These are phyloP conservation scores for Epichloe sylvatica DNA, from an alignment of 2,329 filamentous ascomycete genomes.

Conservation along the genomic window DNA sequence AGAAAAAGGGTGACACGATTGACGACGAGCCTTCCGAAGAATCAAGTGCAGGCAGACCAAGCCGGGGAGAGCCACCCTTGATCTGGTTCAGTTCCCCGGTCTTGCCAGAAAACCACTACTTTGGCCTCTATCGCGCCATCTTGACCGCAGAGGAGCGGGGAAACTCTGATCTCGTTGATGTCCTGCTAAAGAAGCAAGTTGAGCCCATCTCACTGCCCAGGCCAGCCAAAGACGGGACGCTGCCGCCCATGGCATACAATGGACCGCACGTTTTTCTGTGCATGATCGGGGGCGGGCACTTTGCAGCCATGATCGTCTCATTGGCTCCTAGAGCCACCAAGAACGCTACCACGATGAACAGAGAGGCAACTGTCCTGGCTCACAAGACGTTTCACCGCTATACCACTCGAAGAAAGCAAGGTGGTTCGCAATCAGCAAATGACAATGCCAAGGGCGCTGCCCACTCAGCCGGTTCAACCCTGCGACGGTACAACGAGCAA, in stretches of 20 bases:
- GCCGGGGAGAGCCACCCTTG: conserved; percentile 56
- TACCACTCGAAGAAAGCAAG: conserved; percentile 89
- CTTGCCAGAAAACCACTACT: conserved; percentile 62
- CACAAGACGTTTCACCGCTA: conserved; percentile 98
- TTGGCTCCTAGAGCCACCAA: conserved; percentile 68
- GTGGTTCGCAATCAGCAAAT: conserved; percentile 85
- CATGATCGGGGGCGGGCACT: conserved; percentile 97
- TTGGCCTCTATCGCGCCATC: conserved; percentile 75
- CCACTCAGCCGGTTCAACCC: conserved; percentile 79
- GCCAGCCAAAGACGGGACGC: conserved; percentile 42
- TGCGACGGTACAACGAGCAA: conserved; percentile 88
- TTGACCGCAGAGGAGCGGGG: conserved; percentile 60
- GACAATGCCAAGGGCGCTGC: conserved; percentile 89
- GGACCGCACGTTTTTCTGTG: conserved; percentile 87
- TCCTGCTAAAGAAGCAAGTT: conserved; percentile 65
- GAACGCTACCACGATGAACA: conserved; percentile 54
- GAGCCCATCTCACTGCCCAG: conserved; percentile 42
- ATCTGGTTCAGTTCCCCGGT: conserved; percentile 72
- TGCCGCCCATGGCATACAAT: conserved; percentile 43
- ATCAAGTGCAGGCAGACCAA: conserved; percentile 29
- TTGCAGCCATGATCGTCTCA: conserved; percentile 90
- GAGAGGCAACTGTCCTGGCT: conserved; percentile 75
- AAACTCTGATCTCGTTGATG: conserved; percentile 46
- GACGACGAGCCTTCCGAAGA: conserved; percentile 32
- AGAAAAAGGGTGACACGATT: conserved; percentile 29